These are phyloP conservation scores for Staphylotrichum longicolle DNA, from an alignment of 495 filamentous ascomycete genomes.

Conservation along the genomic window DNA sequence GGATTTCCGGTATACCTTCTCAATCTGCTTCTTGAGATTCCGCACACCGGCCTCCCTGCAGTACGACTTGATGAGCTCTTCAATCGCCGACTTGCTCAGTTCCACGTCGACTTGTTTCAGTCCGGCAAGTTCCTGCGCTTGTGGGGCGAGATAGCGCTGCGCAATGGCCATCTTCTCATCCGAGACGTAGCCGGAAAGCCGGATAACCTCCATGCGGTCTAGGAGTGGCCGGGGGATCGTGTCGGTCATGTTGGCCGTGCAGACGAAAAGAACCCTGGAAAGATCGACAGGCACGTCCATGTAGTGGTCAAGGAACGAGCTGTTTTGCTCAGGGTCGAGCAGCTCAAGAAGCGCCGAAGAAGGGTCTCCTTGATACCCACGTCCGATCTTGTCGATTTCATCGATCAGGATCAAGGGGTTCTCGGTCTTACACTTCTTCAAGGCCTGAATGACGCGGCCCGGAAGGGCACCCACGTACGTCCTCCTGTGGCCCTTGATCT, in stretches of 20 bases:
- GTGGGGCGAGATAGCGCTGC: constrained; percentile 84
- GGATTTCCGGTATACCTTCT: constrained; percentile 97
- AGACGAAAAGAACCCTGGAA: constrained; percentile 97
- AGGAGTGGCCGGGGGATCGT: constrained; percentile 93
- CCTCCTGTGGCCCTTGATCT: constrained; percentile 96
- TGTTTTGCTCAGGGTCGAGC: constrained; percentile 96
- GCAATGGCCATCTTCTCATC: constrained; percentile 99
- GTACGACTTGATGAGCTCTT: constrained; percentile 97
- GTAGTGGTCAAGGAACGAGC: constrained; percentile 96
- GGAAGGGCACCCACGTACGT: constrained; percentile 97
- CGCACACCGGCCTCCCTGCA: constrained; percentile 95
- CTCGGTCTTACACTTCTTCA: constrained; percentile 99
- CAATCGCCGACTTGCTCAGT: constrained; percentile 80
- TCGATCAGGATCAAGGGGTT: constrained; percentile 97
- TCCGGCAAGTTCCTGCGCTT: constrained; percentile 86
- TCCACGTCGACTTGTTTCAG: constrained; percentile 85
- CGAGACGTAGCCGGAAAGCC: constrained; percentile 93
- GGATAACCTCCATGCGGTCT: constrained; percentile 97
- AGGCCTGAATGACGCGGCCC: constrained; percentile 92
- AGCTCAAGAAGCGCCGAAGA: constrained; percentile 92
- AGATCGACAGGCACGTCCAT: constrained; percentile 98
- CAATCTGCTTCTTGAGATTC: constrained; percentile 99
- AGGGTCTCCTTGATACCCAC: constrained; percentile 93
- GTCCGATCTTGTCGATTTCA: constrained; percentile 96
- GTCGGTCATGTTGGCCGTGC: constrained; percentile 98